Evolutionary conservation across 768 basidiomycete species (phyloP), one percentile per base, ranked within the genome.

Genomic region (Tephrocybe sp.): DNA sequence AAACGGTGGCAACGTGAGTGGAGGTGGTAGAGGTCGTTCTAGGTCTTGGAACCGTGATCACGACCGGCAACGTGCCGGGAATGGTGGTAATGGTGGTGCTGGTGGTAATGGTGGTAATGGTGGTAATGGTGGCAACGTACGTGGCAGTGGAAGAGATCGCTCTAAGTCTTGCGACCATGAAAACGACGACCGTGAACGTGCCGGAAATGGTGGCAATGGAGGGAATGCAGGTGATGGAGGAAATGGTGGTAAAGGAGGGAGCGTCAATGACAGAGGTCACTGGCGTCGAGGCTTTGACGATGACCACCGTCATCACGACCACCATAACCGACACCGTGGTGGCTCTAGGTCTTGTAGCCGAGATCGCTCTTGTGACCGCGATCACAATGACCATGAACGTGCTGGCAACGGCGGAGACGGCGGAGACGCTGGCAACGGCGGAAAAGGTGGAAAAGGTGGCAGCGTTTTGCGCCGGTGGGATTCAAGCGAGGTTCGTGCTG

Each of bases 371-470:
- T 14, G 14, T 51, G 41, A 41, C 16, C 13, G 42, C 32, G 14
- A 41, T 33, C 14, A 22, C 5, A 2, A 42, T 19, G 49, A 33
- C n/a, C 40, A 39, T 3, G 14, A 45, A 20, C 42, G 42, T 12
- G 50, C 42, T 26, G 30, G 23, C 17, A 49, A 55, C 11, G 54
- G 54, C 11, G 54, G 54, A 5, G 42, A 45, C 17, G 52, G 41
- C 5, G 52, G 34, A 3, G 4, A 14, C 3, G 33, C 23, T 4
- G 50, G 50, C 10, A 5, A 42, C 8, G 49, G 54, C n/a, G 54
- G 54, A 1, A 33, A 43, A 16, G 49, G 53, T 9, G 53, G 53
- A 2, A 41, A 47, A 5, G 49, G 42, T 7, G 38, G 48, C 12
- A 35, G 35, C 2, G 20, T 30, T 14, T 26, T 26, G 30, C 10